These are phyloP conservation scores for Elsinoe ampelina DNA, from an alignment of 2,329 filamentous ascomycete genomes.

Conservation along the genomic window DNA sequence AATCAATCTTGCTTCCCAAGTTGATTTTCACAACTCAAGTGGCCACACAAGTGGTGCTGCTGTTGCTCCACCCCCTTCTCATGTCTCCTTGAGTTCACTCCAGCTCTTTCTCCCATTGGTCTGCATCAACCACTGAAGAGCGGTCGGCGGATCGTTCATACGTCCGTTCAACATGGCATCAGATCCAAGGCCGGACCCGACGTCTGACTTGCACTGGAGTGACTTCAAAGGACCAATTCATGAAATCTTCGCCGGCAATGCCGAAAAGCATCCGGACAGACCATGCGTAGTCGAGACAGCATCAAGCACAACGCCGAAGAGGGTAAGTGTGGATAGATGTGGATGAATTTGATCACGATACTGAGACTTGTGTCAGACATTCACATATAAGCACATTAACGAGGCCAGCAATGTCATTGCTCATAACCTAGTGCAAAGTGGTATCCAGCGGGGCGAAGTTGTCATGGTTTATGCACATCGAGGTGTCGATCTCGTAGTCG, in stretches of 20 bases:
- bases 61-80: no score
- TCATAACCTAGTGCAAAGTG: constrained; percentile 65
- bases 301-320: constrained; percentile 33
- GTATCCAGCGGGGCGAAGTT: constrained; percentile 70
- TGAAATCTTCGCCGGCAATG: constrained; percentile 59
- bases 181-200: constrained; percentile 50
- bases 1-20: no score
- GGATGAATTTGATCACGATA: background rate
- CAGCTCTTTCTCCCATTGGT: no score
- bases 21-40: no score
- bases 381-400: constrained; percentile 79
- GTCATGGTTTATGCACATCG: constrained; percentile 89
- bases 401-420: constrained; percentile 74
- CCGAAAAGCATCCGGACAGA: constrained; percentile 57
- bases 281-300: constrained; percentile 60
- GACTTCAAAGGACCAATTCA: constrained; percentile 59
- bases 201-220: constrained; percentile 57
- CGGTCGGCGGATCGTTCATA: background rate
- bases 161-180: constrained; percentile 20
- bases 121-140: no score
- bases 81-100: no score
- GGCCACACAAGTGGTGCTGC: no score
- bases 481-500: constrained; percentile 65
- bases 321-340: constrained; percentile 14
- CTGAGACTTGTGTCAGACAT: constrained; percentile 32